phyloP scores from a whole-genome alignment of 768 basidiomycete genomes.

The Tubosaeta sp. region DNA sequence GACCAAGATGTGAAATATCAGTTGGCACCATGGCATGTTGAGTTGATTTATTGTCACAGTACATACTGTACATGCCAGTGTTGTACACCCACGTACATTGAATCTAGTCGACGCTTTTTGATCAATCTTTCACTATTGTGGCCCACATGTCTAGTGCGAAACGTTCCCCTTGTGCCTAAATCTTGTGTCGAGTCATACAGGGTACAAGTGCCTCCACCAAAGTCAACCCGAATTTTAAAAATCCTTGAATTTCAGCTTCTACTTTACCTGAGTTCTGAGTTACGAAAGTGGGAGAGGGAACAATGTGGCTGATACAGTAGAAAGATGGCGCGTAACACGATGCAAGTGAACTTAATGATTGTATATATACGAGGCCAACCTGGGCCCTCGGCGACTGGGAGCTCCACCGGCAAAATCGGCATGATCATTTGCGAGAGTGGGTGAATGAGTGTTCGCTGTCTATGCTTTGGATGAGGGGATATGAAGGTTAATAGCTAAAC shows the following conservation, averaged over 20 bases:
- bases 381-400: conserved; percentile 14
- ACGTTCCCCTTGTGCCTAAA: not conserved
- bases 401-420: conserved; percentile 7
- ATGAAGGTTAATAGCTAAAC: conserved; percentile 79
- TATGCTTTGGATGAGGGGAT: conserved; percentile 79
- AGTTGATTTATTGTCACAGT: not conserved
- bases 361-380: conserved; percentile 33
- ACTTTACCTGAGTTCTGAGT: conserved; percentile 26
- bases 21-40: not conserved
- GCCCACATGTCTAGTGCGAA: no score
- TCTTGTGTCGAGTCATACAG: not conserved
- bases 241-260: conserved; percentile 12
- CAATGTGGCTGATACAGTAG: conserved; percentile 31
- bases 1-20: conserved; percentile 20
- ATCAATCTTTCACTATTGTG: not conserved
- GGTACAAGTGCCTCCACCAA: not conserved
- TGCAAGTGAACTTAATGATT: conserved; percentile 34
- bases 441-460: conserved; percentile 22
- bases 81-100: not conserved
- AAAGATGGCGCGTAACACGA: conserved; percentile 26
- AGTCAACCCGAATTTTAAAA: not conserved
- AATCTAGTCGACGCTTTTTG: not conserved
- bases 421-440: conserved; percentile 1
- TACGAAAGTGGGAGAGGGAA: conserved; percentile 9
- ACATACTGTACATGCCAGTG: conserved; percentile 1